Conservation (phyloP, 345 rosid genomes). For the Gossypium ekmanianum region DNA sequence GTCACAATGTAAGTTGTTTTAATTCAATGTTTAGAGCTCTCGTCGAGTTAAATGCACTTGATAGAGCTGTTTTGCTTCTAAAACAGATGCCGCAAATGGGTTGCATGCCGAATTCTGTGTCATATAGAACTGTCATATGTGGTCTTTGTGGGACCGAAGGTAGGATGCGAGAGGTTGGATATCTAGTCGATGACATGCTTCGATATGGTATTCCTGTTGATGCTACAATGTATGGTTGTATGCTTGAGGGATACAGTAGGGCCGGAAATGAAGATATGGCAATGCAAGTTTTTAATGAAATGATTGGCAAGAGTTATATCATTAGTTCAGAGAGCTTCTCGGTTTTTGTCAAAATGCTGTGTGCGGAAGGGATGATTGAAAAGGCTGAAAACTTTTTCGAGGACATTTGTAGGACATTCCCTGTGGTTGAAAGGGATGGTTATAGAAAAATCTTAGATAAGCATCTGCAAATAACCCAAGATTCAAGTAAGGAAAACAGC, state of each 20-base stretch:
- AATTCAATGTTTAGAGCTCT: constrained; percentile 32
- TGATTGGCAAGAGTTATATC: constrained; percentile 21
- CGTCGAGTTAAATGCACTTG: constrained; percentile 22
- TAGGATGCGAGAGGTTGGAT: constrained; percentile 30
- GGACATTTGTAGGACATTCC: constrained; percentile 23
- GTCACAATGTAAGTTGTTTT: constrained; percentile 21
- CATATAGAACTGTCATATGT: constrained; percentile 27
- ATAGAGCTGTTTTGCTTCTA: constrained; percentile 26
- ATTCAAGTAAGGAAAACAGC: background rate
- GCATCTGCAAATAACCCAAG: background rate
- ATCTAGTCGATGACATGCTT: constrained; percentile 28
- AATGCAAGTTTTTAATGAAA: constrained; percentile 20
- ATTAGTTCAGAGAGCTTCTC: constrained; percentile 28
- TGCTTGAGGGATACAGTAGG: constrained; percentile 28
- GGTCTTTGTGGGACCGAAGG: constrained; percentile 27
- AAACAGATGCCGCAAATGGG: constrained; percentile 29
- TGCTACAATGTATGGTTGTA: constrained; percentile 26
- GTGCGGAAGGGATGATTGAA: constrained; percentile 17
- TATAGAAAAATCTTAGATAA: constrained; percentile 10
- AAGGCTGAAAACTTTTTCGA: constrained; percentile 21
- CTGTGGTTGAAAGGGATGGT: background rate
- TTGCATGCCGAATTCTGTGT: constrained; percentile 28
- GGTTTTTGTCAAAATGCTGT: constrained; percentile 20
- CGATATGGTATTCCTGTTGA: constrained; percentile 19
- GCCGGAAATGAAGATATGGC: constrained; percentile 25